Percentiles rank a stretch among this genome's conserved stretches.
Evolutionary conservation across 306 rosid species (phyloP).

Genomic region (Oxytropis ochrocephala): DNA sequence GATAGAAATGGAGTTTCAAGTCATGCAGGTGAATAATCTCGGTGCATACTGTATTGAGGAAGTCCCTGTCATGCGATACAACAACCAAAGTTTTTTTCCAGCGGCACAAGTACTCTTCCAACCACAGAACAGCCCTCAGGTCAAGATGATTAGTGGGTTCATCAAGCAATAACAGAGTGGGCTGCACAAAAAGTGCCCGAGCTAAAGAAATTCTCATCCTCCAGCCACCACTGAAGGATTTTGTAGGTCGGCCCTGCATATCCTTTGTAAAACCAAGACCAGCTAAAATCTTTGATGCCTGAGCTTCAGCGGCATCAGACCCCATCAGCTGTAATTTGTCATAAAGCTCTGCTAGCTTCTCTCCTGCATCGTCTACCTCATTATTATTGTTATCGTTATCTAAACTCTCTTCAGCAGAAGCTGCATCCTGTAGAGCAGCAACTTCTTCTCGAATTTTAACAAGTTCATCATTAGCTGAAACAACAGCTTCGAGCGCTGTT

Average conservation of each 20-base stretch:
- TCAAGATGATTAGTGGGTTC: conserved; percentile 71
- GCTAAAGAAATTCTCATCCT: conserved; percentile 73
- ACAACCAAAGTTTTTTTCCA: conserved; percentile 76
- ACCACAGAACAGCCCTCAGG: conserved; percentile 76
- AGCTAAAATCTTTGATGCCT: conserved; percentile 76
- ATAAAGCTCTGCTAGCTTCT: conserved; percentile 63
- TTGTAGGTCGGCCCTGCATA: conserved; percentile 42
- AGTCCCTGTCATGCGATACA: conserved; percentile 69
- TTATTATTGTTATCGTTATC: neutral
- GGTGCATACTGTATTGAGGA: conserved; percentile 60
- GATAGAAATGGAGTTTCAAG: conserved; percentile 63
- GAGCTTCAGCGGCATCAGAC: conserved; percentile 71
- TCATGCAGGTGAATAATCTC: conserved; percentile 78
- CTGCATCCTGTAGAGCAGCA: conserved; percentile 41
- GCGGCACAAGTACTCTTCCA: conserved; percentile 70
- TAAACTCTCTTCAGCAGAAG: conserved; percentile 14
- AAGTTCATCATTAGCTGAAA: conserved; percentile 71
- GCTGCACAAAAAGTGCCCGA: conserved; percentile 69
- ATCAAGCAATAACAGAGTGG: conserved; percentile 63
- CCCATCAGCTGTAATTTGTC: conserved; percentile 55
- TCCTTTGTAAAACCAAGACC: conserved; percentile 74
- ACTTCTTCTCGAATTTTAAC: conserved; percentile 58
- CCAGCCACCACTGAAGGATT: conserved; percentile 78
- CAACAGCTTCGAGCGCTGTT: conserved; percentile 61
- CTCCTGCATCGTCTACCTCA: conserved; percentile 45